These are phyloP conservation scores for Arabis alpina DNA, from an alignment of 345 rosid species.

Conservation along the genomic window DNA sequence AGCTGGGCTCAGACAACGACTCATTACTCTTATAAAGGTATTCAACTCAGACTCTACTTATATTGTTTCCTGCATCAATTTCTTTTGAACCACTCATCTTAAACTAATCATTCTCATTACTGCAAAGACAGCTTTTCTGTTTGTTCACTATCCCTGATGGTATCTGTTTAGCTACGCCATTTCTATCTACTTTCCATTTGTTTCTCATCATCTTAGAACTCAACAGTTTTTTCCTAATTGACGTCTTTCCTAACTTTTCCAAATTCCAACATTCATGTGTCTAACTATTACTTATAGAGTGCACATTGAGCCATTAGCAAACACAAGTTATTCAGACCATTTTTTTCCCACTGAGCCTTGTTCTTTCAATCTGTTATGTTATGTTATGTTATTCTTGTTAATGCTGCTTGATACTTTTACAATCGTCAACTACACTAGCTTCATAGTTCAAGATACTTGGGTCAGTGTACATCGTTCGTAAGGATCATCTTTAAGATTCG, in stretches of 20 bases:
- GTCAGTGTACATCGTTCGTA: too few species aligned
- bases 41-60: constrained; percentile 3
- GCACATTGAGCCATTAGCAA: constrained; percentile 15
- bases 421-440: neutral
- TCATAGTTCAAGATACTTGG: constrained; percentile 3
- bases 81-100: constrained; percentile 5
- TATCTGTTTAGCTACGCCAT: constrained; percentile 5
- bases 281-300: constrained; percentile 14
- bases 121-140: neutral
- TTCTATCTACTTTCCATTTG: constrained; percentile 6
- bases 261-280: neutral
- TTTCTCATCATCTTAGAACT: constrained; percentile 5
- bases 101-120: neutral
- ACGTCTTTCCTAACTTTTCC: neutral
- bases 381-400: constrained; percentile 15
- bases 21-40: constrained; percentile 85
- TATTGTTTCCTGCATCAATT: constrained; percentile 13
- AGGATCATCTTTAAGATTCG: neutral
- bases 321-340: constrained; percentile 9
- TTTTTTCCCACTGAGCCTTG: neutral
- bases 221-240: neutral
- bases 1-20: constrained; percentile 76
- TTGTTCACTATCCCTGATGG: neutral
- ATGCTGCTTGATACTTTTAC: constrained; percentile 5
- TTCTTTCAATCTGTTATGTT: neutral